phyloP scores from a whole-genome alignment of 2,329 filamentous ascomycete species.

The Emergomyces orientalis region DNA sequence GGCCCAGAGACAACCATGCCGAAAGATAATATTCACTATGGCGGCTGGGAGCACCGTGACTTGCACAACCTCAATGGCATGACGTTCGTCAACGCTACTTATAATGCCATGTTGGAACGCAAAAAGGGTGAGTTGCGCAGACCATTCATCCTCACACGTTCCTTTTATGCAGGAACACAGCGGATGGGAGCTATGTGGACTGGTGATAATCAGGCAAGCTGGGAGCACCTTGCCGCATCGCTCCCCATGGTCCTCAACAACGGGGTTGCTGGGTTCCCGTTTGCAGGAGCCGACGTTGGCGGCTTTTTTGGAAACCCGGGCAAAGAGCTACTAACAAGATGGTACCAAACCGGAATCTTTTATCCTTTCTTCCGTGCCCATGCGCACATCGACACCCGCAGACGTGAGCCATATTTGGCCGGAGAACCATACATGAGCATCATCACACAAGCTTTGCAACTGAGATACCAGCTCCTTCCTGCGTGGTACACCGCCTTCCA shows the following conservation, averaged over 20 bases:
- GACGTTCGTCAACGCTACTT: slow-evolving; percentile 92
- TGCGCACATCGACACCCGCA: slow-evolving; percentile 90
- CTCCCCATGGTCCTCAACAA: slow-evolving; percentile 91
- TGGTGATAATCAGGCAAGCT: slow-evolving; percentile 89
- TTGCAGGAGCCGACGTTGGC: slow-evolving; percentile 88
- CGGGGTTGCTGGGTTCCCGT: slow-evolving; percentile 86
- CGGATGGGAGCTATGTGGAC: slow-evolving; percentile 96
- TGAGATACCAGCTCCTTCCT: slow-evolving; percentile 82
- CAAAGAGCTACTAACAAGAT: slow-evolving; percentile 81
- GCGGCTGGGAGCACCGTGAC: slow-evolving; percentile 92
- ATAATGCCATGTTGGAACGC: slow-evolving; percentile 70
- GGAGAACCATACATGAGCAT: slow-evolving; percentile 78
- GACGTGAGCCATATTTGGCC: slow-evolving; percentile 83
- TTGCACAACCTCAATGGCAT: slow-evolving; percentile 92
- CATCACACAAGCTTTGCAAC: slow-evolving; percentile 74
- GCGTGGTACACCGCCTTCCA: slow-evolving; percentile 97
- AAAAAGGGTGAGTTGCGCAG: slow-evolving; percentile 77
- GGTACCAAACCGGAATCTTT: slow-evolving; percentile 95
- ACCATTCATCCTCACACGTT: slow-evolving; percentile 85
- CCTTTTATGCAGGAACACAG: slow-evolving; percentile 87
- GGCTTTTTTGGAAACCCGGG: slow-evolving; percentile 97
- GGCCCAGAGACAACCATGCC: slow-evolving; percentile 98
- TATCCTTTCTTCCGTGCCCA: slow-evolving; percentile 98
- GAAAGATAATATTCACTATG: slow-evolving; percentile 90
- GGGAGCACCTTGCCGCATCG: slow-evolving; percentile 80